Base-by-base conservation (phyloP, 1,139 yeast species). In the Dujonia santamariae region DNA sequence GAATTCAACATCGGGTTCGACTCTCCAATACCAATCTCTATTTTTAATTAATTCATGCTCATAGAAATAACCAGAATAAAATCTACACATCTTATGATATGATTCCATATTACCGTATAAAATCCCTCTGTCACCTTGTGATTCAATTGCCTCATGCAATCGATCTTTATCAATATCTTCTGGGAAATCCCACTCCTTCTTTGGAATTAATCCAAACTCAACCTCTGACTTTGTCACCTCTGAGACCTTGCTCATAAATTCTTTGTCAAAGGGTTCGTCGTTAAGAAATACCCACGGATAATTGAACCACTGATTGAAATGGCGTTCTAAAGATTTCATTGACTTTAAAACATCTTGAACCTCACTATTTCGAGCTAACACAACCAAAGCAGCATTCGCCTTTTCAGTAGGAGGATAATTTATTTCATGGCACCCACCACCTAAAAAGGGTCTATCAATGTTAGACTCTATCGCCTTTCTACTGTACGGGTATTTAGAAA, bases 261-360 rank as follows among this genome's bases (percentile, higher is more conserved):
- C 75, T 1, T 74, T 73, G 11, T 71, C 67, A 48, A 88, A 88
- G 13, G 78, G 80, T 40, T 77, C 85, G 53, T 90, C 86, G 53
- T 88, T 90, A 26, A 90, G 57, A 46, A 90, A 85, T 2, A 85
- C 81, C 80, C 94, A 90, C 0, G 96, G 96, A 54, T 90, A 90
- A 45, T 82, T 73, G 55, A 71, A 90, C 92, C 95, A 86, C 44
- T 87, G 86, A 54, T 90, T 90, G 61, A 87, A 90, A 50, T 85
- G 94, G 19, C 86, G 67, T 53, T 90, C 97, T 32, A 90, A 56
- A 3, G 88, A 78, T 14, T 67, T 60, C 71, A 88, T 78, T 3
- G 92, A 80, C 34, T 71, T 64, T 3, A 84, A 48, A 2, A 85
- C 94, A 4, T 81, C 92, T 3, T 73, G 67, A 1, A 85, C 45